These are phyloP conservation scores for Evernia prunastri DNA, from an alignment of 495 filamentous ascomycete genomes.

Conservation along the genomic window DNA sequence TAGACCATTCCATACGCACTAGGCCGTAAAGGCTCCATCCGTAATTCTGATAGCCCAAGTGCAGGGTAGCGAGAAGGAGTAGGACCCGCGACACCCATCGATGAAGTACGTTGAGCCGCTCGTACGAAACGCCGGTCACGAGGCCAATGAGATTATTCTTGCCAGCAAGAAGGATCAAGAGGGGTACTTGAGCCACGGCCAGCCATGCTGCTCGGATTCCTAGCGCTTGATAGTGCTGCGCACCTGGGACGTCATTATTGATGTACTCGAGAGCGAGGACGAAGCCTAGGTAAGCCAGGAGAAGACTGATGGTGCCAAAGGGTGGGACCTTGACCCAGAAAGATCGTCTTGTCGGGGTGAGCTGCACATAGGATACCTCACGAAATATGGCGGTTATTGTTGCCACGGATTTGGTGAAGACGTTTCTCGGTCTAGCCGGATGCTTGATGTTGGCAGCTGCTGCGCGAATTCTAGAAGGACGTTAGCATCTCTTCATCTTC, in stretches of 20 bases:
- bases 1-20: slow-evolving; percentile 52
- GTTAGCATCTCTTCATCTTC: slow-evolving; percentile 2
- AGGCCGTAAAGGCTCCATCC: slow-evolving; percentile 63
- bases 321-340: slow-evolving; percentile 46
- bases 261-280: slow-evolving; percentile 41
- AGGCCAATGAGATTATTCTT: slow-evolving; percentile 69
- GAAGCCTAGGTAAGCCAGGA: slow-evolving; percentile 37
- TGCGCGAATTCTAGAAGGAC: slow-evolving; percentile 2
- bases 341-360: slow-evolving; percentile 40
- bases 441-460: slow-evolving; percentile 2
- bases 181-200: slow-evolving; percentile 67
- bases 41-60: slow-evolving; percentile 64
- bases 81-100: slow-evolving; percentile 71
- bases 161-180: slow-evolving; percentile 70
- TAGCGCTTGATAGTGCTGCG: slow-evolving; percentile 58
- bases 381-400: slow-evolving; percentile 61
- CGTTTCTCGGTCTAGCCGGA: slow-evolving; percentile 57
- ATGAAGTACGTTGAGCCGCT: slow-evolving; percentile 78
- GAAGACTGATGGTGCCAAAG: slow-evolving; percentile 46
- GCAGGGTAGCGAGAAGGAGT: slow-evolving; percentile 65
- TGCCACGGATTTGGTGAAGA: slow-evolving; percentile 50
- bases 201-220: slow-evolving; percentile 72
- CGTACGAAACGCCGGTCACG: slow-evolving; percentile 62
- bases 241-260: slow-evolving; percentile 35
- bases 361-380: slow-evolving; percentile 56